phyloP scores from a whole-genome alignment of 2,329 filamentous ascomycete species.

The Hypoxylon sp. region DNA sequence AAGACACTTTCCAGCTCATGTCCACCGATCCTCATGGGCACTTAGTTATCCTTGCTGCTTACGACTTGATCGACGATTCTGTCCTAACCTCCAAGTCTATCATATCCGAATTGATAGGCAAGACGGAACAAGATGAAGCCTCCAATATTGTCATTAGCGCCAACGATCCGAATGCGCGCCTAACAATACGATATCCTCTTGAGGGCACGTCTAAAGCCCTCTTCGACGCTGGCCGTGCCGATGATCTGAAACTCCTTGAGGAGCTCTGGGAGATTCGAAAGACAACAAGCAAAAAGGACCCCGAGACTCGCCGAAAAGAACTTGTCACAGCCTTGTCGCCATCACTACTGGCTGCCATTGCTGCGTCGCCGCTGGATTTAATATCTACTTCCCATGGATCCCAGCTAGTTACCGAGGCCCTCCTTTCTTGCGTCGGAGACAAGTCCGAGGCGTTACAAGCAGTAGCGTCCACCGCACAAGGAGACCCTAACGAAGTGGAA shows the following conservation, averaged over 20 bases:
- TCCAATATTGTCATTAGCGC: constrained; percentile 75
- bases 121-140: constrained; percentile 72
- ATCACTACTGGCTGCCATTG: constrained; percentile 80
- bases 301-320: constrained; percentile 80
- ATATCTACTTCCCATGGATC: constrained; percentile 84
- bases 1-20: constrained; percentile 89
- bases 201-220: constrained; percentile 74
- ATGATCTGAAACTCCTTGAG: constrained; percentile 78
- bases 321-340: constrained; percentile 81
- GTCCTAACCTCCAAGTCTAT: constrained; percentile 88
- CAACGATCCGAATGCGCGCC: constrained; percentile 75
- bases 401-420: constrained; percentile 86
- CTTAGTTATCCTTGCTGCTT: constrained; percentile 84
- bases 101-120: constrained; percentile 86
- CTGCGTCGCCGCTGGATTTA: constrained; percentile 76
- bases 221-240: constrained; percentile 73
- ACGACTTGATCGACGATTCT: constrained; percentile 95
- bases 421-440: constrained; percentile 82
- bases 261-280: constrained; percentile 85
- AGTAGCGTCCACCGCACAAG: constrained; percentile 73
- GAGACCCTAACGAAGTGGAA: constrained; percentile 64
- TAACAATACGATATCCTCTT: constrained; percentile 85
- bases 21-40: constrained; percentile 85
- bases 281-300: constrained; percentile 93
- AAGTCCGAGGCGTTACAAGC: constrained; percentile 82